A percentile compares a stretch with the other conserved stretches of the same genome.
These are phyloP conservation scores for Podila clonocystis DNA, from an alignment of 192 early-diverging fungal genomes.

Conservation along the genomic window DNA sequence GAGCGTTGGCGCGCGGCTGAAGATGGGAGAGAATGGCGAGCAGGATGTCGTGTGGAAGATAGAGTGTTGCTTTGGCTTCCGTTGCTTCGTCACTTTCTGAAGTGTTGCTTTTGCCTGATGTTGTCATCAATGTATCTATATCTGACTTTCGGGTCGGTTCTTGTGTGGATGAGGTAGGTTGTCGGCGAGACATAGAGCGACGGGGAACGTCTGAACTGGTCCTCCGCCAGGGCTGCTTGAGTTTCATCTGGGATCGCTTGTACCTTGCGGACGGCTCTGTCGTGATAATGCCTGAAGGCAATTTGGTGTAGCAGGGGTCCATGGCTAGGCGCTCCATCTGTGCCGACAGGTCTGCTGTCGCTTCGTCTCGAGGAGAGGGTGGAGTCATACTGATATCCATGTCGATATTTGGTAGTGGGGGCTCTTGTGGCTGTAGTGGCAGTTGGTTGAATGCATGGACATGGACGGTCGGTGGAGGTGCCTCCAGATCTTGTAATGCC, in stretches of 20 bases:
- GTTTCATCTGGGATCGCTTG: background rate
- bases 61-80: conserved; percentile 2
- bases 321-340: background rate
- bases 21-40: conserved; percentile 46
- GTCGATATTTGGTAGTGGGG: too few relatives aligned
- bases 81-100: background rate
- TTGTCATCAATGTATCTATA: background rate
- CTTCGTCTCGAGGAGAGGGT: too few relatives aligned
- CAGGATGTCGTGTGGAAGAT: conserved; percentile 44
- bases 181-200: conserved; percentile 5
- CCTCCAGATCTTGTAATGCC: conserved; percentile 1
- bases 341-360: too few relatives aligned
- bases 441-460: background rate
- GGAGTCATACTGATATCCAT: too few relatives aligned
- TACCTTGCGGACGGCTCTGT: background rate
- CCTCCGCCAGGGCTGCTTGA: conserved; percentile 2
- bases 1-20: conserved; percentile 29
- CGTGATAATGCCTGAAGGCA: background rate
- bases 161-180: conserved; percentile 1
- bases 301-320: background rate
- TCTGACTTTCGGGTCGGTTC: background rate
- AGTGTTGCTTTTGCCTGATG: background rate
- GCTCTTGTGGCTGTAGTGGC: background rate
- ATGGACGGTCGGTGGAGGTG: too few relatives aligned
- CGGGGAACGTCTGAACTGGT: background rate